Evolutionary conservation across 2,329 filamentous ascomycete genomes (phyloP).

Genomic region (Aspergillus tubingensis): DNA sequence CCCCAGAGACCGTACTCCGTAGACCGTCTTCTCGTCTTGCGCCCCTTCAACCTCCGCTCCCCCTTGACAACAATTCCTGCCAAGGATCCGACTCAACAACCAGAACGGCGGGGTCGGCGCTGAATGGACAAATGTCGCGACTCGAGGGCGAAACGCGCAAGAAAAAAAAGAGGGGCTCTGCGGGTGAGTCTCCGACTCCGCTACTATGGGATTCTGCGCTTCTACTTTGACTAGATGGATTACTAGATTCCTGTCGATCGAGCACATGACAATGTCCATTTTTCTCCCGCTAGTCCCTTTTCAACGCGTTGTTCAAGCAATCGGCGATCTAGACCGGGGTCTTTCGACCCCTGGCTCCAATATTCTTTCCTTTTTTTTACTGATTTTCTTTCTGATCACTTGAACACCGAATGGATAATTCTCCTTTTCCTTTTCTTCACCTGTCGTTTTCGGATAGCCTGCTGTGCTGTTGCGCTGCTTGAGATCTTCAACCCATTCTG

Average conservation of each 20-base stretch:
- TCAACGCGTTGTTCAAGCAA: constrained; percentile 7
- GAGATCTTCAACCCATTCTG: too few relatives aligned
- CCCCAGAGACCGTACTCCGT: background rate
- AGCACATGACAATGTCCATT: constrained; percentile 24
- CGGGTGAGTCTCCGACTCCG: constrained; percentile 11
- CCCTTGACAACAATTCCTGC: constrained; percentile 10
- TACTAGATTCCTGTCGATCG: constrained; percentile 18
- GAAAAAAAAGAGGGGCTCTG: constrained; percentile 16
- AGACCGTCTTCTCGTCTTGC: background rate
- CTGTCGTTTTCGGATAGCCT: background rate
- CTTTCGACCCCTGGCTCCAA: constrained; percentile 15
- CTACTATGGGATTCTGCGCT: constrained; percentile 7
- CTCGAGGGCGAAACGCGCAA: background rate
- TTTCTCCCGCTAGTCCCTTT: constrained; percentile 19
- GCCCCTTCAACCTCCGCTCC: background rate
- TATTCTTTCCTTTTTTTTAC: background rate
- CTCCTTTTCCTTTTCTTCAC: background rate
- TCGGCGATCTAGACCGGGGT: constrained; percentile 15
- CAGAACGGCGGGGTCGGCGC: background rate
- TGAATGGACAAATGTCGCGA: background rate
- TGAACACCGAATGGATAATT: constrained; percentile 8
- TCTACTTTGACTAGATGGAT: background rate
- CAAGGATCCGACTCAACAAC: constrained; percentile 5
- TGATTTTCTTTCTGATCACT: constrained; percentile 12
- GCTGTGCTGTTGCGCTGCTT: too few relatives aligned